Evolutionary conservation across 495 filamentous ascomycete species (phyloP), one percentile per base, ranked within the genome.

Genomic region (Bathelium albidoporum): DNA sequence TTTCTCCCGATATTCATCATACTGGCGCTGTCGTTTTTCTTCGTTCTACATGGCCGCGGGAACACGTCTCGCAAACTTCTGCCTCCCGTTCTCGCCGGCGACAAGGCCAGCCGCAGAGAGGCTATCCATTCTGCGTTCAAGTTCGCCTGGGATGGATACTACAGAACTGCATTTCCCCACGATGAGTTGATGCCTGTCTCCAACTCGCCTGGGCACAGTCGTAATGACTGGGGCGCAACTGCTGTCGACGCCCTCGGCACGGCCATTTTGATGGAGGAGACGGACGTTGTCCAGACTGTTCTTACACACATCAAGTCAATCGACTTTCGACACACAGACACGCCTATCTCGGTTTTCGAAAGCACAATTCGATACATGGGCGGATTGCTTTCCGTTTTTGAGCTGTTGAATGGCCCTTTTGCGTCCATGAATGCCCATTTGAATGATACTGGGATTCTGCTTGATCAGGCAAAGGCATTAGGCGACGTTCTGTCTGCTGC

Each of bases 361-460:
- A 93, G 89, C 2, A 89, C 87, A 20, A 96, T 95, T 70, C 82
- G 91, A 41, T 95, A 95, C 69, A 79, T 95, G 32, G 91, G 90
- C 28, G 91, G 91, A 2, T 78, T 96, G 58, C 68, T 96, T 44
- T 89, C 83, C 20, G 91, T 91, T 20, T 89, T 93, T 69, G 91
- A 96, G 72, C 80, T 95, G 2, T 32, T 65, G 5, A 32, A 60
- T 20, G 59, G 63, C 12, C 63, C 66, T 12, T 62, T 64, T 28
- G 20, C 64, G 22, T 24, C 28, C 36, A 10, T 68, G 39, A 41
- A 20, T 2, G 18, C 18, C 10, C 18, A 61, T 20, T 2, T 26
- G 32, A 43, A 41, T 5, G 32, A 59, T 20, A 32, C 32, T 10
- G 26, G 18, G 28, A 26, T 32, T 7, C 26, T 59, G 58, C 26